These are phyloP conservation scores for Saccharomyces hybrid DNA, from an alignment of 1,139 yeast species.

Conservation along the genomic window DNA sequence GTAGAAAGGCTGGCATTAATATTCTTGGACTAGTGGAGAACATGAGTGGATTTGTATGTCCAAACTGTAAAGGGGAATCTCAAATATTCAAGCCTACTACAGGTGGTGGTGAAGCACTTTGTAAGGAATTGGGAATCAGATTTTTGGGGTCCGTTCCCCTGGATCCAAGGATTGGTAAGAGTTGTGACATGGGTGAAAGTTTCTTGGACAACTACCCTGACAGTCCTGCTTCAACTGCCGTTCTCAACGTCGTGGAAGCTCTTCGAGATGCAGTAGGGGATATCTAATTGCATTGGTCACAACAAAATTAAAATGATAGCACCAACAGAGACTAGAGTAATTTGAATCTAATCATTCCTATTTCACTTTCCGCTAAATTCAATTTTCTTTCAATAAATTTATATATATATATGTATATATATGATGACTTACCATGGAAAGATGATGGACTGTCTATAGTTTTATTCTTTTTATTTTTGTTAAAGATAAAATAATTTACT, in stretches of 20 bases:
- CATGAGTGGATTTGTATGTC: slow-evolving; percentile 98
- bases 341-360: not conserved
- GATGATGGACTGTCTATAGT: not conserved
- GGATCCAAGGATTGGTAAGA: slow-evolving; percentile 89
- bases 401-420: no score
- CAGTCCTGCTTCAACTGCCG: slow-evolving; percentile 87
- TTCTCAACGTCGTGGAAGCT: slow-evolving; percentile 68
- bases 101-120: slow-evolving; percentile 86
- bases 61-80: slow-evolving; percentile 83
- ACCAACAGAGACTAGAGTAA: not conserved
- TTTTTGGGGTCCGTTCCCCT: slow-evolving; percentile 89
- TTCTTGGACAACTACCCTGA: slow-evolving; percentile 81
- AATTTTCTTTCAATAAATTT: not conserved
- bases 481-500: not conserved
- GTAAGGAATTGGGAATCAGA: slow-evolving; percentile 66
- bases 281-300: slow-evolving; percentile 8
- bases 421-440: not conserved
- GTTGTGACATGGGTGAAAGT: slow-evolving; percentile 85
- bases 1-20: slow-evolving; percentile 80
- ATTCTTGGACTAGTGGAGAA: slow-evolving; percentile 90
- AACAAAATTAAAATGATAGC: not conserved
- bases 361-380: not conserved
- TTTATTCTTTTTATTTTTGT: not conserved
- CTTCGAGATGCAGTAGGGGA: slow-evolving; percentile 34
- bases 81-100: slow-evolving; percentile 91